A percentile compares a stretch with the other conserved stretches of the same genome.
Conservation (phyloP, 805 yeast genomes). For the Clavispora phyllophila region DNA sequence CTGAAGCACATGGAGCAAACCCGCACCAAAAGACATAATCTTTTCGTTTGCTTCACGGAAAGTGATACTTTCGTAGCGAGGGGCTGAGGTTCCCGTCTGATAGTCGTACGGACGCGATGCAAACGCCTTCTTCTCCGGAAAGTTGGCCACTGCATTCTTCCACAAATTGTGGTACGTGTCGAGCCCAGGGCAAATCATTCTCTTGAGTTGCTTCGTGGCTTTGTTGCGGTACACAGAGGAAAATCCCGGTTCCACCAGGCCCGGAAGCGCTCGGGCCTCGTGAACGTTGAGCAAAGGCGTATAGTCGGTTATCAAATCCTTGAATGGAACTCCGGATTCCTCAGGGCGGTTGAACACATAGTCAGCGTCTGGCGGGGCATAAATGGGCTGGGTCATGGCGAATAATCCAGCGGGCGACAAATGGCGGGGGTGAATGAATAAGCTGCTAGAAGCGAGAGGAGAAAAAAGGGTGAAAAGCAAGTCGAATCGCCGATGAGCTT, state of each 20-base stretch:
- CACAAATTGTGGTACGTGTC: slow-evolving; percentile 43
- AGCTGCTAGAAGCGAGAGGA: background rate
- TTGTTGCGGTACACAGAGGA: slow-evolving; percentile 48
- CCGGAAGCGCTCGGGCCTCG: slow-evolving; percentile 28
- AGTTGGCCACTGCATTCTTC: slow-evolving; percentile 32
- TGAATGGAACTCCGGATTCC: slow-evolving; percentile 6
- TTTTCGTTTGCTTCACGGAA: slow-evolving; percentile 28
- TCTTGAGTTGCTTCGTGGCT: slow-evolving; percentile 25
- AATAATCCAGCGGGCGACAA: background rate
- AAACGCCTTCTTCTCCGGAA: slow-evolving; percentile 38
- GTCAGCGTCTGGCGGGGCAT: slow-evolving; percentile 15
- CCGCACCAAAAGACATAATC: slow-evolving; percentile 35
- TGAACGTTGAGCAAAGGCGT: slow-evolving; percentile 14
- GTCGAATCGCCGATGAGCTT: background rate
- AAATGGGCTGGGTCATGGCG: slow-evolving; percentile 1
- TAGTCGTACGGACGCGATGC: slow-evolving; percentile 37
- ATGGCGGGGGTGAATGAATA: background rate
- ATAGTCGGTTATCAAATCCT: slow-evolving; percentile 9
- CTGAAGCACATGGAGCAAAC: slow-evolving; percentile 26
- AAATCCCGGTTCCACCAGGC: slow-evolving; percentile 38
- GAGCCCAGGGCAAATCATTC: slow-evolving; percentile 39
- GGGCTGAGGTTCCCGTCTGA: slow-evolving; percentile 24
- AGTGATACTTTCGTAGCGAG: slow-evolving; percentile 25
- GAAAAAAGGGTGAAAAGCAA: background rate
- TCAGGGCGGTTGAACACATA: slow-evolving; percentile 12